phyloP scores from a whole-genome alignment of 2,329 filamentous ascomycete species.

The Fusarium penzigii region DNA sequence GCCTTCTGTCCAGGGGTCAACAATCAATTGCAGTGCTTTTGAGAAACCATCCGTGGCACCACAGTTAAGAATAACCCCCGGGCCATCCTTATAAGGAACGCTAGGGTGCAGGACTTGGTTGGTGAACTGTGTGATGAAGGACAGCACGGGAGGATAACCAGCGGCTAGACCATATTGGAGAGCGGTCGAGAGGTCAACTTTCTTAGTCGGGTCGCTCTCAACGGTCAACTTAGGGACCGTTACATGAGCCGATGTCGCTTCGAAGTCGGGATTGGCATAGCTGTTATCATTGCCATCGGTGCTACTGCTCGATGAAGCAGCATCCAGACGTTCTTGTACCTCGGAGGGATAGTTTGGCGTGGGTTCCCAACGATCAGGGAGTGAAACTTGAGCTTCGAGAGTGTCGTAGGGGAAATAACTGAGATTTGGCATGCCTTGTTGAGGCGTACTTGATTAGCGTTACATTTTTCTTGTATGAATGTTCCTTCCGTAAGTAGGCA shows the following conservation, averaged over 20 bases:
- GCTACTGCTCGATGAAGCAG: background rate
- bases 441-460: constrained; percentile 10
- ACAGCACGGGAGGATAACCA: constrained; percentile 77
- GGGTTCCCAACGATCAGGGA: constrained; percentile 72
- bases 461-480: background rate
- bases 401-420: constrained; percentile 89
- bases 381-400: constrained; percentile 77
- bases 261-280: constrained; percentile 32
- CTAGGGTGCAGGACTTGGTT: constrained; percentile 77
- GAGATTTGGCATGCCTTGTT: constrained; percentile 73
- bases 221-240: constrained; percentile 69
- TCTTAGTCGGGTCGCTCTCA: constrained; percentile 60
- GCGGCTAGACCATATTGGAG: constrained; percentile 85
- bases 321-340: constrained; percentile 12
- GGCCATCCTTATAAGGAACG: constrained; percentile 74
- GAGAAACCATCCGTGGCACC: constrained; percentile 84
- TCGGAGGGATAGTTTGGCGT: constrained; percentile 60
- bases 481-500: no score
- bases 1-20: constrained; percentile 71
- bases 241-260: constrained; percentile 53
- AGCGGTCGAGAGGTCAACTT: constrained; percentile 79
- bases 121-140: constrained; percentile 78
- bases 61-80: constrained; percentile 76
- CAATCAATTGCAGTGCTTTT: constrained; percentile 76
- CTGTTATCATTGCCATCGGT: constrained; percentile 3